phyloP scores from a whole-genome alignment of 768 basidiomycete genomes.

The Tubosaeta sp. region DNA sequence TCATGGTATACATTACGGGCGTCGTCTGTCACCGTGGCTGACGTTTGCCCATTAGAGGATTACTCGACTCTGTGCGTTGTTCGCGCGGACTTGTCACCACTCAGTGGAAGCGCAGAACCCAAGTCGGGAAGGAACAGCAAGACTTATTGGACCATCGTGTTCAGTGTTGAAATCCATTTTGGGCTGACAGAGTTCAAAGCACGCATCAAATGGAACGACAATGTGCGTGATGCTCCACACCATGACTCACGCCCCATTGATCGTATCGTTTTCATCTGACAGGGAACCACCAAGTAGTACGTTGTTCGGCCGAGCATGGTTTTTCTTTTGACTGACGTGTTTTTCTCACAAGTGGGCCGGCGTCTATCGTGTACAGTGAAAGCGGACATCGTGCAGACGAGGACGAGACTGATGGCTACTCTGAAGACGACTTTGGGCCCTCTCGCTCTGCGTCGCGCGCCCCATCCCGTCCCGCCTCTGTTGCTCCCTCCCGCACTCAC shows the following conservation, averaged over 20 bases:
- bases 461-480: constrained; percentile 42
- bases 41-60: constrained; percentile 40
- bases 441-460: constrained; percentile 31
- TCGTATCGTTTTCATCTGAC: constrained; percentile 5
- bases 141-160: constrained; percentile 80
- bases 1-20: constrained; percentile 27
- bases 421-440: constrained; percentile 55
- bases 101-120: constrained; percentile 66
- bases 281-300: constrained; percentile 74
- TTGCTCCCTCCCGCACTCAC: constrained; percentile 50
- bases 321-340: neutral
- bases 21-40: neutral
- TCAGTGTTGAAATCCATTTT: constrained; percentile 81
- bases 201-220: constrained; percentile 78
- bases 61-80: constrained; percentile 79
- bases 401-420: constrained; percentile 60
- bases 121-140: constrained; percentile 62
- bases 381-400: constrained; percentile 70
- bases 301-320: constrained; percentile 16
- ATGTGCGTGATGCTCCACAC: constrained; percentile 44
- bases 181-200: constrained; percentile 80
- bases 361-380: constrained; percentile 79
- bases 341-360: constrained; percentile 54
- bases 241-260: neutral
- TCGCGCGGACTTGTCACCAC: constrained; percentile 69